Conservation (phyloP, 1,139 yeast species). For the Geotrichum reessii region DNA sequence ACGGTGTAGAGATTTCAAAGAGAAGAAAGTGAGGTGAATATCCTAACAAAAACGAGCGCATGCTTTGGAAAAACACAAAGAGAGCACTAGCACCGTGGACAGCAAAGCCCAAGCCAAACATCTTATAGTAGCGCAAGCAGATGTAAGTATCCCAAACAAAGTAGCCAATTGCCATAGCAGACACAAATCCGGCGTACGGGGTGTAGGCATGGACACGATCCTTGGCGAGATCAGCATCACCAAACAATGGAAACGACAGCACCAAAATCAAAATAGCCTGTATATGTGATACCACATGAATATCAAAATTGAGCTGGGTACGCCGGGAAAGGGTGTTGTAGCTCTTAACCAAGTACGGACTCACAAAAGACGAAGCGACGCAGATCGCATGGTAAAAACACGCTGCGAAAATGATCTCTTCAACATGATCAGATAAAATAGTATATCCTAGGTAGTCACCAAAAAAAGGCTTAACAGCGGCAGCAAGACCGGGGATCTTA, state of each 20-base stretch:
- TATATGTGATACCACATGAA: constrained; percentile 83
- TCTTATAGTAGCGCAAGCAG: constrained; percentile 52
- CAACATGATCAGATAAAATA: constrained; percentile 43
- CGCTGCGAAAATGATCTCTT: constrained; percentile 47
- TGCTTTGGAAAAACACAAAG: constrained; percentile 59
- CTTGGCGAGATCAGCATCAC: constrained; percentile 48
- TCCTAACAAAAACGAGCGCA: constrained; percentile 71
- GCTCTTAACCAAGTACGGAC: constrained; percentile 41
- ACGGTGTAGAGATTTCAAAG: constrained; percentile 91
- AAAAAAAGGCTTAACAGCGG: constrained; percentile 14
- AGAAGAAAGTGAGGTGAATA: constrained; percentile 79
- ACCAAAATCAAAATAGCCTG: constrained; percentile 61
- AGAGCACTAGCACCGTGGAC: constrained; percentile 83
- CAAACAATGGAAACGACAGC: constrained; percentile 55
- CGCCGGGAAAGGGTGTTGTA: constrained; percentile 42
- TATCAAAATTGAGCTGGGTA: constrained; percentile 66
- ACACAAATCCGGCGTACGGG: constrained; percentile 68
- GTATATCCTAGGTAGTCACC: constrained; percentile 26
- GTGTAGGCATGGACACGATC: constrained; percentile 55
- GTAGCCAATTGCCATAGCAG: constrained; percentile 73
- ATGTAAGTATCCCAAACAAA: constrained; percentile 85
- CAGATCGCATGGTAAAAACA: constrained; percentile 44
- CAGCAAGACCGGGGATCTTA: constrained; percentile 16
- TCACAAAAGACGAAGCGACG: constrained; percentile 41
- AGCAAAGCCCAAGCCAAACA: constrained; percentile 79